Conservation (phyloP, 2,329 filamentous ascomycete species). For the Geoglossum cookeanum region DNA sequence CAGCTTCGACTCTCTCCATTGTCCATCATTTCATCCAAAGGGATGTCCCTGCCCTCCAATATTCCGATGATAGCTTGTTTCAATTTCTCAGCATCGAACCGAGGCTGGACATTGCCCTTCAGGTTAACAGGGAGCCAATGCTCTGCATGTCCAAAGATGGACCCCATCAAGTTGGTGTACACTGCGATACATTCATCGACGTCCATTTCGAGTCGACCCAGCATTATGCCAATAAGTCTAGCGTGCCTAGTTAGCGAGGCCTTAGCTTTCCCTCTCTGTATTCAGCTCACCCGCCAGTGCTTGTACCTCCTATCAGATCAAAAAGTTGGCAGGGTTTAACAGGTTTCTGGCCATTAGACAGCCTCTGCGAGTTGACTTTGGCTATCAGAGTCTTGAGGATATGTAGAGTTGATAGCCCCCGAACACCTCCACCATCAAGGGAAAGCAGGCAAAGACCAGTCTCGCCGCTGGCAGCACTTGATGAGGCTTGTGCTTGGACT, state of each 20-base stretch:
- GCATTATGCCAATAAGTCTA: conserved; percentile 12
- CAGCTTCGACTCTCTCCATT: background rate
- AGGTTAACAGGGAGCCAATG: conserved; percentile 8
- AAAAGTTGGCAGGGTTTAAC: conserved; percentile 5
- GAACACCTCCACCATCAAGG: conserved; percentile 11
- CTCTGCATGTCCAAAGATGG: background rate
- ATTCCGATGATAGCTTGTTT: conserved; percentile 10
- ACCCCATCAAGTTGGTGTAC: conserved; percentile 17
- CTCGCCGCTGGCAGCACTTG: too few relatives aligned
- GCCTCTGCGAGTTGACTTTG: background rate
- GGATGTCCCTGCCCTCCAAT: conserved; percentile 6
- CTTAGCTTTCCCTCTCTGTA: too few relatives aligned
- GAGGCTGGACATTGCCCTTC: conserved; percentile 10
- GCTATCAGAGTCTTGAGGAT: conserved; percentile 9
- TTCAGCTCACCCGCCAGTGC: conserved; percentile 5
- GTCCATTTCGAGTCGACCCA: conserved; percentile 9
- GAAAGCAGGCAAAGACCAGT: background rate
- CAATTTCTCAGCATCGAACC: conserved; percentile 15
- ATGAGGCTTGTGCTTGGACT: too few relatives aligned
- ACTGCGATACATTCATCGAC: conserved; percentile 9
- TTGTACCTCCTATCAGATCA: conserved; percentile 4
- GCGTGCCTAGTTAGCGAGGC: background rate
- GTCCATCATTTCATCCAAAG: background rate
- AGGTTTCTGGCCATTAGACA: background rate
- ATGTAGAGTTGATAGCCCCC: conserved; percentile 9